A percentile compares a stretch with the other conserved stretches of the same genome.
phyloP scores from a whole-genome alignment of 805 yeast species.

The Saccharomycopsis selenospora region DNA sequence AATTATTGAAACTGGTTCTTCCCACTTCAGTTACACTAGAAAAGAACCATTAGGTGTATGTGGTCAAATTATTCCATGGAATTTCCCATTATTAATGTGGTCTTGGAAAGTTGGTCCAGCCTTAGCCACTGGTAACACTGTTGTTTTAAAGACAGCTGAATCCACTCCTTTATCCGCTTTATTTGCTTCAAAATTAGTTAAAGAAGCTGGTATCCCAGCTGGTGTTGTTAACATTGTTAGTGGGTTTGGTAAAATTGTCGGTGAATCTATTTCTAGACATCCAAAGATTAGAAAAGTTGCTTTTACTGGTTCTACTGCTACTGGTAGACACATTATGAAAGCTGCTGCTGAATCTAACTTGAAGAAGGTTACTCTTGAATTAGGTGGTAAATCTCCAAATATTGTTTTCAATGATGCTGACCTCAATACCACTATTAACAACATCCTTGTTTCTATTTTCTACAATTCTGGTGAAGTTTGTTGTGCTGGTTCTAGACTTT shows the following conservation, averaged over 20 bases:
- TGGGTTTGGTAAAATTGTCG: conserved; percentile 69
- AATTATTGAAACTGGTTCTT: conserved; percentile 52
- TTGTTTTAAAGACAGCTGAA: conserved; percentile 68
- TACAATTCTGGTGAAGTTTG: conserved; percentile 80
- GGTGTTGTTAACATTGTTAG: conserved; percentile 71
- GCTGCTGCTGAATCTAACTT: conserved; percentile 61
- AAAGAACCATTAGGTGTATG: conserved; percentile 77
- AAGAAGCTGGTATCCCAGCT: conserved; percentile 65
- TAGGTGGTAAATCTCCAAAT: conserved; percentile 81
- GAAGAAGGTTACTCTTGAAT: conserved; percentile 74
- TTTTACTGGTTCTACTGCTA: conserved; percentile 74
- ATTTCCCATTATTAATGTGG: conserved; percentile 74
- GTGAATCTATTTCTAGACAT: conserved; percentile 63
- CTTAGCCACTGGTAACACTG: conserved; percentile 67
- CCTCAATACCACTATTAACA: conserved; percentile 42
- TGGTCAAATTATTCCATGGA: conserved; percentile 83
- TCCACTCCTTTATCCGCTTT: conserved; percentile 71
- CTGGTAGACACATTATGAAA: conserved; percentile 65
- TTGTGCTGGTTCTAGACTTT: conserved; percentile 76
- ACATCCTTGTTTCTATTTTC: conserved; percentile 62
- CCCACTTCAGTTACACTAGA: conserved; percentile 57
- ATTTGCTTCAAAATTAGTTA: conserved; percentile 51
- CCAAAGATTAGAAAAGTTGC: conserved; percentile 68
- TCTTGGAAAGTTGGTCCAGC: conserved; percentile 79
- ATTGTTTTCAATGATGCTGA: conserved; percentile 66